phyloP scores from a whole-genome alignment of 2,329 filamentous ascomycete species.

The Chaetoscypha palmicola region DNA sequence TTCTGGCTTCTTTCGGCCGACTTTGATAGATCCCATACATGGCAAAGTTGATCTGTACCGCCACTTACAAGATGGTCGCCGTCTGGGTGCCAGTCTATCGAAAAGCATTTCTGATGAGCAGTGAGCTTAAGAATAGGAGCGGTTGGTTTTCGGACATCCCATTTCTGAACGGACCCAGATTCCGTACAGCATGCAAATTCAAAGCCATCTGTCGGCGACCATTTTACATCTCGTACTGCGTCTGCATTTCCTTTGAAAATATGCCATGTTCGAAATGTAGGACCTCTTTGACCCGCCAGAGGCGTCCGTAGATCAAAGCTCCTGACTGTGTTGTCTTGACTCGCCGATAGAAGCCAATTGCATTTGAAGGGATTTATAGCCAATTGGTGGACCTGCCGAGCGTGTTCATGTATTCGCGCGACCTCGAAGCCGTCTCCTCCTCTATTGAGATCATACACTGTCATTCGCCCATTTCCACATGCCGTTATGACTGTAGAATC shows the following conservation, averaged over 20 bases:
- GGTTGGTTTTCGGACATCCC: conserved; percentile 51
- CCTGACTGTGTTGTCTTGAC: conserved; percentile 56
- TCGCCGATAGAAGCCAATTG: conserved; percentile 53
- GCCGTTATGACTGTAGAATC: conserved; percentile 54
- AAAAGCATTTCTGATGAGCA: conserved; percentile 53
- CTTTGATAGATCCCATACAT: conserved; percentile 58
- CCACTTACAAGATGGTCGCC: conserved; percentile 59
- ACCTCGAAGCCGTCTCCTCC: conserved; percentile 39
- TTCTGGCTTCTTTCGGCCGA: conserved; percentile 57
- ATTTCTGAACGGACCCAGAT: conserved; percentile 54
- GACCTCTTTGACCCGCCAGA: conserved; percentile 40
- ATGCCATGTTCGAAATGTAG: conserved; percentile 35
- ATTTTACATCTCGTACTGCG: conserved; percentile 55
- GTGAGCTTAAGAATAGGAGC: conserved; percentile 52
- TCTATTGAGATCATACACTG: conserved; percentile 53
- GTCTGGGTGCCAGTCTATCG: conserved; percentile 62
- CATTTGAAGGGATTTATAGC: conserved; percentile 55
- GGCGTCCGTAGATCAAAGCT: conserved; percentile 51
- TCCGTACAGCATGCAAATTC: conserved; percentile 60
- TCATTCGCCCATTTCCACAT: conserved; percentile 57
- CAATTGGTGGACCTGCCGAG: conserved; percentile 55
- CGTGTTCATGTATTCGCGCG: conserved; percentile 54
- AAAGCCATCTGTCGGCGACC: conserved; percentile 55
- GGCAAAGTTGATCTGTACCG: conserved; percentile 53
- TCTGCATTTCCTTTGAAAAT: conserved; percentile 42